A percentile compares a stretch with the other conserved stretches of the same genome.
Evolutionary conservation across 805 yeast species (phyloP).

Genomic region (Cyberlindnera samutprakarnensis): DNA sequence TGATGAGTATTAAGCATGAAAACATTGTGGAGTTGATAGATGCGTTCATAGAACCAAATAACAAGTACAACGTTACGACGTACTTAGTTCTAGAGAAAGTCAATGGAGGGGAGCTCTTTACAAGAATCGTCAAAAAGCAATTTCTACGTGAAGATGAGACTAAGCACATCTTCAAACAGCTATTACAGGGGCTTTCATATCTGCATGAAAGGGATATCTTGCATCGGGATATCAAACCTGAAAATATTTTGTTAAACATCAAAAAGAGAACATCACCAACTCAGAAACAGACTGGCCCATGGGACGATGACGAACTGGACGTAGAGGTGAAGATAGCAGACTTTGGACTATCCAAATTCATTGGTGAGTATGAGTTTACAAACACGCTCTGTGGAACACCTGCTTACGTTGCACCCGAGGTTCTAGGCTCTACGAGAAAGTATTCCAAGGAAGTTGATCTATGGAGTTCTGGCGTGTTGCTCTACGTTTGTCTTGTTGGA

Average conservation of each 20-base stretch:
- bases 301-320: slow-evolving; percentile 48
- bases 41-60: slow-evolving; percentile 48
- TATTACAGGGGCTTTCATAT: slow-evolving; percentile 55
- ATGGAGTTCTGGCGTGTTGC: slow-evolving; percentile 76
- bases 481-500: slow-evolving; percentile 76
- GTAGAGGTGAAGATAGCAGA: slow-evolving; percentile 73
- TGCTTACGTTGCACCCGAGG: slow-evolving; percentile 83
- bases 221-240: slow-evolving; percentile 77
- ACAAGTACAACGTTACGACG: slow-evolving; percentile 33
- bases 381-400: slow-evolving; percentile 83
- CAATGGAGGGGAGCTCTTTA: slow-evolving; percentile 69
- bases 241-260: slow-evolving; percentile 52
- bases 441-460: slow-evolving; percentile 70
- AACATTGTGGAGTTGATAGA: slow-evolving; percentile 62
- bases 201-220: slow-evolving; percentile 65
- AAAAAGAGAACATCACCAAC: slow-evolving; percentile 30
- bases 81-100: slow-evolving; percentile 67
- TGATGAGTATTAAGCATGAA: slow-evolving; percentile 59
- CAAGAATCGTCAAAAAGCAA: slow-evolving; percentile 60
- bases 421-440: slow-evolving; percentile 40
- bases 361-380: slow-evolving; percentile 68
- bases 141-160: slow-evolving; percentile 57
- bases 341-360: slow-evolving; percentile 57
- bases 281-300: slow-evolving; percentile 28
- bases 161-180: slow-evolving; percentile 53